Evolutionary conservation across 768 basidiomycete genomes (phyloP), one percentile per base, ranked within the genome.

Genomic region (Kwoniella sp.): DNA sequence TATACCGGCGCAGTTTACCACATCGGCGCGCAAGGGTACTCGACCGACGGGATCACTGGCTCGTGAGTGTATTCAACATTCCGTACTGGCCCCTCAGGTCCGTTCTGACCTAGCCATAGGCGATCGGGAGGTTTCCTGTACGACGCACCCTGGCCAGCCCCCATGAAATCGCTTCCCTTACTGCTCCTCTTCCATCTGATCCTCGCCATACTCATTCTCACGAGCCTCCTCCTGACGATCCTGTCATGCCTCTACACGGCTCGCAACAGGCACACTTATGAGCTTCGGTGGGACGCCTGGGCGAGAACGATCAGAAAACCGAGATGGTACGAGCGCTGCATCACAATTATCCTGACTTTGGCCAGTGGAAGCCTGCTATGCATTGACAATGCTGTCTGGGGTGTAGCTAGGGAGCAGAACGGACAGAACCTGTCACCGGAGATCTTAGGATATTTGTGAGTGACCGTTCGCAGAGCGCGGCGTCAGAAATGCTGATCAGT

Each of bases 141-240:
- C 25, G 5, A 36, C 26, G 11, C 23, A 9, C 32, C 53, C 25
- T 66, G 57, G 60, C 51, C 53, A 2, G 20, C 26, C 6, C 53
- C 56, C 11, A 44, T 58, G 25, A 28, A 37, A 19, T 42, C 49
- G 6, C 15, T 63, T 20, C 64, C 64, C 12, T 25, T 53, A 11
- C 27, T 63, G n/a, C 51, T 66, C 5, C 43, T 66, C 17, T 44
- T 55, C 6, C 60, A 66, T 28, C 53, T 66, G 22, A 47, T 60
- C 33, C 27, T 60, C 25, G 39, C 56, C n/a, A 44, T 60, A 31
- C 32, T 66, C 27, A 46, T 66, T n/a, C 38, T 25, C 25, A n/a
- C 45, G 27, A 56, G 50, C 29, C 27, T 62, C 1, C 9, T 57
- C 34, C 14, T 59, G 25, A 41, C 48, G 28, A 12, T 56, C 22